Conservation (phyloP, 2,329 filamentous ascomycete genomes). For the Cladophialophora carrionii region DNA sequence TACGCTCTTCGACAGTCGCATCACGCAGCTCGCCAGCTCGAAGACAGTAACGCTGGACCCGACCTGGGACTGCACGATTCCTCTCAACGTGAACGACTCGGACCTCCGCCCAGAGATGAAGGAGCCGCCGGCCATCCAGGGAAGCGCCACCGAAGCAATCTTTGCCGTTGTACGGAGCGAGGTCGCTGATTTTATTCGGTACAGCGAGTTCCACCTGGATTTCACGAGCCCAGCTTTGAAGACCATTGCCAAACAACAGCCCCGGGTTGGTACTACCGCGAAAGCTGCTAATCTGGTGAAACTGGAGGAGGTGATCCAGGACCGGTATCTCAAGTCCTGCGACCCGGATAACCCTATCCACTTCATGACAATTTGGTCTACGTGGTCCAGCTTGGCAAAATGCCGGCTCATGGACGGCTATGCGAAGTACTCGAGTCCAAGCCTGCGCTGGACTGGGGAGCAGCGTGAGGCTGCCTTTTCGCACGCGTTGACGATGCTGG, state of each 20-base stretch:
- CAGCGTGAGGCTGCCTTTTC: slow-evolving; percentile 42
- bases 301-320: slow-evolving; percentile 51
- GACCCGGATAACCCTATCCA: slow-evolving; percentile 50
- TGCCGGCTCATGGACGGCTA: slow-evolving; percentile 56
- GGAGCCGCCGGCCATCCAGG: slow-evolving; percentile 38
- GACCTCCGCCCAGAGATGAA: slow-evolving; percentile 48
- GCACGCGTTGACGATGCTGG: slow-evolving; percentile 47
- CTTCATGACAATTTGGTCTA: slow-evolving; percentile 54
- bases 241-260: slow-evolving; percentile 38
- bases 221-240: slow-evolving; percentile 51
- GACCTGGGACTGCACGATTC: slow-evolving; percentile 50
- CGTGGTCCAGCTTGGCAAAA: slow-evolving; percentile 54
- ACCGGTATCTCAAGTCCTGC: slow-evolving; percentile 52
- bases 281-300: slow-evolving; percentile 41
- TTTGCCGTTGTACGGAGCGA: slow-evolving; percentile 52
- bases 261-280: slow-evolving; percentile 28
- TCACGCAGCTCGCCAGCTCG: slow-evolving; percentile 39
- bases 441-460: slow-evolving; percentile 38
- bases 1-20: slow-evolving; percentile 51
- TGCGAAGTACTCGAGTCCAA: slow-evolving; percentile 38
- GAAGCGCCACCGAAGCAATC: slow-evolving; percentile 50
- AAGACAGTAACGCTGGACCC: slow-evolving; percentile 6
- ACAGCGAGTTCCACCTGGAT: slow-evolving; percentile 50
- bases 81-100: slow-evolving; percentile 50
- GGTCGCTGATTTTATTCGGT: slow-evolving; percentile 48